Evolutionary conservation across 257 asterid genomes (phyloP).

Genomic region (Plantago major): DNA sequence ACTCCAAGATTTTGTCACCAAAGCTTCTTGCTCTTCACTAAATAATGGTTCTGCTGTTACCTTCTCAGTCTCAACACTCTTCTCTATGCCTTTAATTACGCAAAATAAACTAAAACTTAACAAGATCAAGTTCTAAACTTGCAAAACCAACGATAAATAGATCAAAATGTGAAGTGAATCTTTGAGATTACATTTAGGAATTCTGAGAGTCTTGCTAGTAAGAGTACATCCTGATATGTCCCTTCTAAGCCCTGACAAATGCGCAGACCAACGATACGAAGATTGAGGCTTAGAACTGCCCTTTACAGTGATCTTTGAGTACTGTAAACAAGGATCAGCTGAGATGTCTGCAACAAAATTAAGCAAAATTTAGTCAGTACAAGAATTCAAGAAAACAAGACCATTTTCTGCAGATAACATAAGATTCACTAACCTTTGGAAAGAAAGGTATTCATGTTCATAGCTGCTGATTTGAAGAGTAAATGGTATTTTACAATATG

Average conservation of each 20-base stretch:
- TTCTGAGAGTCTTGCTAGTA: constrained; percentile 6
- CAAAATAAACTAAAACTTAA: not conserved
- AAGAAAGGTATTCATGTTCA: constrained; percentile 22
- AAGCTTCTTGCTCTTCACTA: constrained; percentile 67
- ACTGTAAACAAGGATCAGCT: constrained; percentile 7
- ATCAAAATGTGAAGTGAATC: not conserved
- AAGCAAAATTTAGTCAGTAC: not conserved
- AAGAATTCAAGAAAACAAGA: not conserved
- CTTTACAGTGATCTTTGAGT: not conserved
- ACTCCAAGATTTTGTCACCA: constrained; percentile 62
- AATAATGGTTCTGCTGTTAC: constrained; percentile 34
- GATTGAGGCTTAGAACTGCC: constrained; percentile 8
- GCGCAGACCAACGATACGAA: constrained; percentile 2
- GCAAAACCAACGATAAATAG: not conserved
- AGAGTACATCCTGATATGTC: constrained; percentile 7
- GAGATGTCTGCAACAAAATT: not conserved
- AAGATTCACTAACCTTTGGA: constrained; percentile 13
- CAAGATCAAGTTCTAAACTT: not conserved
- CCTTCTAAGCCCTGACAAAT: constrained; percentile 20
- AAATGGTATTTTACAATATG: not conserved
- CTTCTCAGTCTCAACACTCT: constrained; percentile 18
- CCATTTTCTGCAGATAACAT: too few species aligned
- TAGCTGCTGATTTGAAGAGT: not conserved
- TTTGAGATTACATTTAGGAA: constrained; percentile 22
- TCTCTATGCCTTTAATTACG: constrained; percentile 23